Conservation (phyloP, 768 basidiomycete species). For the Macrocybe gigantea region DNA sequence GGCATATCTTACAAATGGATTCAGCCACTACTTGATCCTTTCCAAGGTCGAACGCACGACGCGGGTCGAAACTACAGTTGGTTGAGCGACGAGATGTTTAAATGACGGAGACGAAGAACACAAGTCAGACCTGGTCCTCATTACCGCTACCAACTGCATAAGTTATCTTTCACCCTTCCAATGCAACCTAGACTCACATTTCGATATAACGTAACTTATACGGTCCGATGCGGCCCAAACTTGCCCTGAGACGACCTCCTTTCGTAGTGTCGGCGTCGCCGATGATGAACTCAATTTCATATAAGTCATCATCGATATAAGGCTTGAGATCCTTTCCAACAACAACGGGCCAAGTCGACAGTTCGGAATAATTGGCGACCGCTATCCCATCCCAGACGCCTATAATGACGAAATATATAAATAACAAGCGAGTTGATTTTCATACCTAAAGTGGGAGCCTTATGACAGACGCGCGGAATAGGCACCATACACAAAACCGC, state of each 20-base stretch:
- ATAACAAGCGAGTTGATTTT: not conserved
- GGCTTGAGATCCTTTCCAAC: conserved; percentile 27
- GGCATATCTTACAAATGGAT: conserved; percentile 35
- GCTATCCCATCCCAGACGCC: conserved; percentile 22
- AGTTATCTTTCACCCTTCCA: too few relatives aligned
- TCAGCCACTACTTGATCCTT: conserved; percentile 10
- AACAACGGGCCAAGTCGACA: conserved; percentile 28
- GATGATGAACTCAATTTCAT: conserved; percentile 49
- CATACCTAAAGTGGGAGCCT: conserved; percentile 27
- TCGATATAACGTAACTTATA: conserved; percentile 38
- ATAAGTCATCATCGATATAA: conserved; percentile 26
- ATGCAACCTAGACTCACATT: not conserved
- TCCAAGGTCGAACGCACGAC: conserved; percentile 13
- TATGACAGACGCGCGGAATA: not conserved
- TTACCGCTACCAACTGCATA: conserved; percentile 17
- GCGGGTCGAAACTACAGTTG: conserved; percentile 21
- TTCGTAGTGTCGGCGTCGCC: conserved; percentile 40
- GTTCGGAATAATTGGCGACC: conserved; percentile 27
- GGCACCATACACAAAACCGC: not conserved
- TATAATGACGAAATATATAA: not conserved
- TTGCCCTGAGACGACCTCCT: conserved; percentile 37
- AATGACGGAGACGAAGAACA: too few relatives aligned
- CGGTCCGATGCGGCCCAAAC: conserved; percentile 47
- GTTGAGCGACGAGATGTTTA: too few relatives aligned
- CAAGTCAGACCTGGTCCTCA: conserved; percentile 16